These are phyloP conservation scores for Kwoniella mangroviensis DNA, from an alignment of 768 basidiomycete genomes.

Conservation along the genomic window DNA sequence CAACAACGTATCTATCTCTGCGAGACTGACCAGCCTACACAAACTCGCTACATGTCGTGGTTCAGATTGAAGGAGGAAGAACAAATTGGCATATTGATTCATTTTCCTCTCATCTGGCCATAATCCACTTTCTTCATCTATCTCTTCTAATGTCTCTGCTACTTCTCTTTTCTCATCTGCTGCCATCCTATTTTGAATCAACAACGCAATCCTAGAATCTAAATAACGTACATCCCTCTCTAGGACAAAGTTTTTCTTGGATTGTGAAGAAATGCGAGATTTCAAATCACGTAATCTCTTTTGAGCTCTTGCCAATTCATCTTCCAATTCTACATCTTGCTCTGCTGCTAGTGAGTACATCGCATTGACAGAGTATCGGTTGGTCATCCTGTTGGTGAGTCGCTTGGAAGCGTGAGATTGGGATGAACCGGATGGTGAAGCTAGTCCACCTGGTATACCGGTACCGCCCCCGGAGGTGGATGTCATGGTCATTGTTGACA, in stretches of 20 bases:
- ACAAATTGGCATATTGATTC: conserved; percentile 92
- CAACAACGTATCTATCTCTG: conserved; percentile 97
- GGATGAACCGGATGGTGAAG: conserved; percentile 22
- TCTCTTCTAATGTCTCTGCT: conserved; percentile 91
- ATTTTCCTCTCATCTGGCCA: conserved; percentile 93
- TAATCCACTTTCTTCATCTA: conserved; percentile 76
- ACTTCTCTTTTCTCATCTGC: conserved; percentile 97
- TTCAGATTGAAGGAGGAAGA: conserved; percentile 97
- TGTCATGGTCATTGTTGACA: conserved; percentile 35
- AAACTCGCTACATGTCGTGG: conserved; percentile 95
- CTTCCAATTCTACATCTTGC: conserved; percentile 96
- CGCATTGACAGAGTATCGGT: conserved; percentile 93
- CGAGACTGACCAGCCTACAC: conserved; percentile 91
- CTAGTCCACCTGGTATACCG: conserved; percentile 12
- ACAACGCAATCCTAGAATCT: conserved; percentile 92
- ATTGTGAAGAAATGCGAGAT: conserved; percentile 94
- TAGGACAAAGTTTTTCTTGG: conserved; percentile 99
- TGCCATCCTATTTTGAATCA: conserved; percentile 98
- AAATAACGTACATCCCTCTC: conserved; percentile 98
- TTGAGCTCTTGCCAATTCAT: conserved; percentile 96
- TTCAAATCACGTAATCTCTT: conserved; percentile 96
- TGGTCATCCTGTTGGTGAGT: conserved; percentile 78
- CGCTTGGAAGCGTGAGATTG: conserved; percentile 23
- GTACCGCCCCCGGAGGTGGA: neutral
- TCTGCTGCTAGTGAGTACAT: conserved; percentile 98